Conservation (phyloP, 1,139 yeast species). For the Zygoascus meyerae region DNA sequence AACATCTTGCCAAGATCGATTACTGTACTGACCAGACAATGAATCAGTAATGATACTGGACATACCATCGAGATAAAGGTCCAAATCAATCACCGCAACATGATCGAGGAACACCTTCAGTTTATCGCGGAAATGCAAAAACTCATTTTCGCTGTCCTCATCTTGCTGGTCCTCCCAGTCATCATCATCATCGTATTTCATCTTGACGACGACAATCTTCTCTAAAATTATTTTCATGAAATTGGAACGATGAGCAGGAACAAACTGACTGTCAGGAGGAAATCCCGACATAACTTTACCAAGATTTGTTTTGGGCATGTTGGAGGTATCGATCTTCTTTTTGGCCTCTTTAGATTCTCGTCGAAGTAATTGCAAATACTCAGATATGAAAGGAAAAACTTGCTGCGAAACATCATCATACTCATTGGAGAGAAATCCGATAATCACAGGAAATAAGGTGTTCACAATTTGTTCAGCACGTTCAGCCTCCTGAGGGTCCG, state of each 20-base stretch:
- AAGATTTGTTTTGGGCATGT: constrained; percentile 23
- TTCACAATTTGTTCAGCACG: constrained; percentile 43
- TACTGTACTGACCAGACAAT: constrained; percentile 30
- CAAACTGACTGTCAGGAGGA: constrained; percentile 29
- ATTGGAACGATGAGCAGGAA: constrained; percentile 37
- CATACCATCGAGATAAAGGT: constrained; percentile 63
- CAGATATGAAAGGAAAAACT: constrained; percentile 74
- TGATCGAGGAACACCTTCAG: constrained; percentile 79
- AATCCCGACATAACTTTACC: constrained; percentile 25
- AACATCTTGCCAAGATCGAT: constrained; percentile 59
- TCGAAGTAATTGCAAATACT: constrained; percentile 65
- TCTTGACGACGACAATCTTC: constrained; percentile 60
- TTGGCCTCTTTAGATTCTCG: constrained; percentile 39
- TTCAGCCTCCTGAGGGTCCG: constrained; percentile 33
- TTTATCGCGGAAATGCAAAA: constrained; percentile 67
- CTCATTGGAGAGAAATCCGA: constrained; percentile 68
- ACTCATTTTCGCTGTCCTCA: constrained; percentile 66
- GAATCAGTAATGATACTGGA: constrained; percentile 61
- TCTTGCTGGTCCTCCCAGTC: constrained; percentile 44
- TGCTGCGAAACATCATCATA: constrained; percentile 86
- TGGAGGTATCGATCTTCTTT: constrained; percentile 26
- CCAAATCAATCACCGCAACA: constrained; percentile 69
- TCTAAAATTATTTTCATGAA: constrained; percentile 59
- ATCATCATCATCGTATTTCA: constrained; percentile 71
- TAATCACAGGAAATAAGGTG: constrained; percentile 66